A percentile compares a stretch with the other conserved stretches of the same genome.
phyloP scores from a whole-genome alignment of 1,284 basidiomycete species.

The Melanopsichium pennsylvanicum region DNA sequence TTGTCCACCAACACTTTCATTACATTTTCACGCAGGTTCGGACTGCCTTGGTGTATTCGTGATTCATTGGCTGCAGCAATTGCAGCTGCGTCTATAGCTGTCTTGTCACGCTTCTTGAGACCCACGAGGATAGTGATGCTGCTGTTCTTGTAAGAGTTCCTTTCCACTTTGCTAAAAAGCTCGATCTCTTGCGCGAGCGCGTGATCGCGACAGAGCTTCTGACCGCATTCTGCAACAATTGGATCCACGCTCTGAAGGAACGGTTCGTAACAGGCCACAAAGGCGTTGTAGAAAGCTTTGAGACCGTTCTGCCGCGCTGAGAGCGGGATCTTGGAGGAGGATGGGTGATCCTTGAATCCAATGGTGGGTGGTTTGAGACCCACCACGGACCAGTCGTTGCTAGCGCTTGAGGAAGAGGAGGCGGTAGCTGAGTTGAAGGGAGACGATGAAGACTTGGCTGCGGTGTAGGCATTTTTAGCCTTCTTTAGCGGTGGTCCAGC shows the following conservation, averaged over 20 bases:
- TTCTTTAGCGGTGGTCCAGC: slow-evolving; percentile 32
- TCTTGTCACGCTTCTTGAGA: slow-evolving; percentile 47
- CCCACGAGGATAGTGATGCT: slow-evolving; percentile 47
- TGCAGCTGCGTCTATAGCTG: slow-evolving; percentile 16
- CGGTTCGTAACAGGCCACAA: slow-evolving; percentile 40
- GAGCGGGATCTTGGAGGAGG: slow-evolving; percentile 40
- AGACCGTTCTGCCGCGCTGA: slow-evolving; percentile 44
- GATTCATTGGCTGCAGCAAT: slow-evolving; percentile 13
- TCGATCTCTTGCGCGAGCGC: slow-evolving; percentile 46
- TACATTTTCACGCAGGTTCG: slow-evolving; percentile 8
- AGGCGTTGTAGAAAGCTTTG: slow-evolving; percentile 42
- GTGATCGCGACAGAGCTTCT: slow-evolving; percentile 31
- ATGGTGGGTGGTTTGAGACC: slow-evolving; percentile 38
- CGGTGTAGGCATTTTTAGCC: slow-evolving; percentile 40
- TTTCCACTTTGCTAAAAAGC: slow-evolving; percentile 34
- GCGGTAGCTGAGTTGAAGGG: slow-evolving; percentile 1
- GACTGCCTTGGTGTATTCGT: neutral
- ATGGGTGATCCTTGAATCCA: slow-evolving; percentile 37
- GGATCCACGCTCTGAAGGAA: slow-evolving; percentile 35
- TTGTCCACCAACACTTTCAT: slow-evolving; percentile 7
- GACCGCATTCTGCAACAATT: slow-evolving; percentile 22
- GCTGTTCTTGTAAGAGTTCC: slow-evolving; percentile 46
- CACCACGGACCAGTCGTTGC: slow-evolving; percentile 38
- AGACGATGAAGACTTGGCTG: slow-evolving; percentile 4
- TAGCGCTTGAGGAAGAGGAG: slow-evolving; percentile 1